Percentiles rank a stretch among this genome's conserved stretches.
Evolutionary conservation across 177 flowering plant species (phyloP).

Genomic region (Vitis hybrid): DNA sequence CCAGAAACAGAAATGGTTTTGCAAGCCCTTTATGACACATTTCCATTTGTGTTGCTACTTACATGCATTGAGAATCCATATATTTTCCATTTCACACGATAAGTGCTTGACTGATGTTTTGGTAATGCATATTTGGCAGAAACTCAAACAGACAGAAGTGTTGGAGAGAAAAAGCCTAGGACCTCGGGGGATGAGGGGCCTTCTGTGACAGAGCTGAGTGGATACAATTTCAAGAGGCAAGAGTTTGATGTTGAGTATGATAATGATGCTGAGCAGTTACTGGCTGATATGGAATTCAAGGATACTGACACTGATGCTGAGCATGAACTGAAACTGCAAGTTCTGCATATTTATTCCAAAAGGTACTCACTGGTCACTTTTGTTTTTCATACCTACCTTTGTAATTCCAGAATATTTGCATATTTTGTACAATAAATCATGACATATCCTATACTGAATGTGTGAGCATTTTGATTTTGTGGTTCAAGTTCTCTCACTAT

Average conservation of each 20-base stretch:
- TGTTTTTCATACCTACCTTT: background rate
- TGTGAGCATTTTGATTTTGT: background rate
- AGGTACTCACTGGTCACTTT: slow-evolving; percentile 33
- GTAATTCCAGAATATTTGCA: background rate
- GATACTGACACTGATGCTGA: slow-evolving; percentile 74
- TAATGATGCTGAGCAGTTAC: slow-evolving; percentile 91
- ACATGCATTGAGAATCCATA: background rate
- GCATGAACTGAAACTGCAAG: slow-evolving; percentile 66
- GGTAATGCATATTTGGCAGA: slow-evolving; percentile 27
- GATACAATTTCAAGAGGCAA: slow-evolving; percentile 88
- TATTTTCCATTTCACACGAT: background rate
- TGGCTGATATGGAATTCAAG: slow-evolving; percentile 97
- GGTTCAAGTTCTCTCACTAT: too few species aligned
- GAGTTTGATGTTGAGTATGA: slow-evolving; percentile 95
- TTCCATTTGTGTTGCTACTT: too few species aligned
- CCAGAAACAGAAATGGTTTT: too few species aligned
- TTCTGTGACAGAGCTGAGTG: slow-evolving; percentile 67
- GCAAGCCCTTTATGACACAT: too few species aligned
- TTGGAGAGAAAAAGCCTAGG: slow-evolving; percentile 85
- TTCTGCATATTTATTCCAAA: slow-evolving; percentile 70
- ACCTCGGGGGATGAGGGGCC: slow-evolving; percentile 61
- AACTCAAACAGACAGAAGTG: slow-evolving; percentile 61
- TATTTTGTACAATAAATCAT: background rate
- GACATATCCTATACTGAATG: background rate
- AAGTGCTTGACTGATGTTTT: background rate